These are phyloP conservation scores for Endoconidiophora laricicola DNA, from an alignment of 2,329 filamentous ascomycete genomes.

Conservation along the genomic window DNA sequence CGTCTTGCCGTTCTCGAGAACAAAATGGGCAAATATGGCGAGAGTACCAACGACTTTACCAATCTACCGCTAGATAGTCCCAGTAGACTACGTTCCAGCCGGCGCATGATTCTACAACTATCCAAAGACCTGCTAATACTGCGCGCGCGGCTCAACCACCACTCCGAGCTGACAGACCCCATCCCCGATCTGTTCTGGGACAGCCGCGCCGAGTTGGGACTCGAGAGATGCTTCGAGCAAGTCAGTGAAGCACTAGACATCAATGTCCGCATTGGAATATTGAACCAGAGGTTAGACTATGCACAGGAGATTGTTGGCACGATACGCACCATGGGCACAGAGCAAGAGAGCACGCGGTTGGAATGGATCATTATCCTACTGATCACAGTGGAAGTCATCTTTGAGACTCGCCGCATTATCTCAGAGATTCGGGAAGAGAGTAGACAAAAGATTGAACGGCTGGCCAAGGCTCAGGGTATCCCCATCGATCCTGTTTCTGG, in stretches of 20 bases:
- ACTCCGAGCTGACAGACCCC: constrained; percentile 89
- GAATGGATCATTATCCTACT: constrained; percentile 94
- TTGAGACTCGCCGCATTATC: constrained; percentile 63
- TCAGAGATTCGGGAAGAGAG: constrained; percentile 37
- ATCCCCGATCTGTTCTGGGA: constrained; percentile 97
- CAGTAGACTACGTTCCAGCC: constrained; percentile 26
- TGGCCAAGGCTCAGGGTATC: constrained; percentile 10
- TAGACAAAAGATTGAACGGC: constrained; percentile 15
- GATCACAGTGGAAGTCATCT: constrained; percentile 80
- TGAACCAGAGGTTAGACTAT: constrained; percentile 98
- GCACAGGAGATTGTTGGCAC: constrained; percentile 89
- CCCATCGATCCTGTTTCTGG: constrained; percentile 8
- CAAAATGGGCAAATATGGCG: constrained; percentile 67
- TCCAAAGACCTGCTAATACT: constrained; percentile 83
- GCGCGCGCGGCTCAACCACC: constrained; percentile 85
- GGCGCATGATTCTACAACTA: constrained; percentile 75
- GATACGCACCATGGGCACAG: constrained; percentile 70
- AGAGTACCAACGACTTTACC: constrained; percentile 70
- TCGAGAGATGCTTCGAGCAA: constrained; percentile 91
- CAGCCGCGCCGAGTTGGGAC: constrained; percentile 65
- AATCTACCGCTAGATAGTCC: constrained; percentile 51
- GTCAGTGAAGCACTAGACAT: constrained; percentile 84
- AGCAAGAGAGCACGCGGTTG: constrained; percentile 72
- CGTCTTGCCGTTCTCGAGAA: constrained; percentile 87
- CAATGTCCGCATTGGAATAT: constrained; percentile 69